Base-by-base conservation (phyloP, 2,329 filamentous ascomycete genomes). In the Alternaria ethzedia region DNA sequence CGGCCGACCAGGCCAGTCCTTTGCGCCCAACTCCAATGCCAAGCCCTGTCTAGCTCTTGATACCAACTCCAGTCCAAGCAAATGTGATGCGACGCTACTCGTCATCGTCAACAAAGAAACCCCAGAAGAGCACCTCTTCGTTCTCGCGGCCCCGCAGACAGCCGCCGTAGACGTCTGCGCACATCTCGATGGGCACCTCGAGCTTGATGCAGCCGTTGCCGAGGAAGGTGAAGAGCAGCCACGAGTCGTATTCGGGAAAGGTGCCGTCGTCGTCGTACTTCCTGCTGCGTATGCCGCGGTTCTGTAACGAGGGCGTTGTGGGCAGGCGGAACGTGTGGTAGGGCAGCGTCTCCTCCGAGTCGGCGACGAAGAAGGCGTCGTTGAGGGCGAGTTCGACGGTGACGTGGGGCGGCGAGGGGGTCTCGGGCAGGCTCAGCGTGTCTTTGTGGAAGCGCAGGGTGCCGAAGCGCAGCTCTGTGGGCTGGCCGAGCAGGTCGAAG, bases 211-310 rank as follows among this genome's bases (percentile, higher is more conserved):
- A 79, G 30, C 75, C 75, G 55, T 74, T 70, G 50, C 76, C 75
- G 44, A 79, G 72, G 59, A 79, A 79, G 41, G 77, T 79, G 66
- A 79, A 79, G 51, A 79, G 72, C 54, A 79, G 63, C 77, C 77
- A 79, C 30, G 77, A 79, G 62, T 79, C 77, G 58, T 73, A 79
- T n/a, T 57, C 64, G 12, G 77, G 77, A 32, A 78, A 77, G 20
- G 66, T 69, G 61, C 76, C 77, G 36, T 68, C 45, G 54, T 78
- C 72, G 23, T 75, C 71, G 6, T 66, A 68, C 32, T 73, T 75
- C 28, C 77, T 57, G 67, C 75, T 76, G 21, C 73, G 70, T 17
- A 79, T 76, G 59, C 77, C 77, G 10, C 75, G 66, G 66, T 79
- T 79, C 61, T 71, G 74, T 56, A 79, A 62, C 12, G 75, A 78